A percentile compares a stretch with the other conserved stretches of the same genome.
Conservation (phyloP, 129 eudicot species). For the Artemisia tridentata region DNA sequence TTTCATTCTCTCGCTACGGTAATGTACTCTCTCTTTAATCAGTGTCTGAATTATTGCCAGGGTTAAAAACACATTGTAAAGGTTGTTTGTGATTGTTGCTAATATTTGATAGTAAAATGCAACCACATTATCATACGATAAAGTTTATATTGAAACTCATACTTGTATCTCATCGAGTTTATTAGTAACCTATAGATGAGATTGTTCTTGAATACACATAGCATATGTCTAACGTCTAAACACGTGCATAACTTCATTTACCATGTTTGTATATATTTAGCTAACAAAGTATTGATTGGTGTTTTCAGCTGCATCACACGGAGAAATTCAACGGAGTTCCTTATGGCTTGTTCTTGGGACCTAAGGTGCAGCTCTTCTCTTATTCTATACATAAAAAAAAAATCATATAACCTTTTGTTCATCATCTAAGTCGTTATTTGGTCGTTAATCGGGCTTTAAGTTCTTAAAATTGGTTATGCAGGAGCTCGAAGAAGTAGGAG, state of each 20-base stretch:
- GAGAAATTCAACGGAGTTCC: conserved; percentile 98
- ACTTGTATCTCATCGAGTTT: background rate
- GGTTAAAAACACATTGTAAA: too few relatives aligned
- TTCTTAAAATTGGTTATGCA: conserved; percentile 22
- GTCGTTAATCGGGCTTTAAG: background rate
- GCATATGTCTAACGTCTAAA: background rate
- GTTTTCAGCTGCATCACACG: conserved; percentile 81
- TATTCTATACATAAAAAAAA: background rate
- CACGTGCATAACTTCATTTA: background rate
- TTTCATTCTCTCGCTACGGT: too few relatives aligned
- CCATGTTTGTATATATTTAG: background rate
- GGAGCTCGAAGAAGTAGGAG: conserved; percentile 98
- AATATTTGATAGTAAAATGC: too few relatives aligned
- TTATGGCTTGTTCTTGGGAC: conserved; percentile 95
- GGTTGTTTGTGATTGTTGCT: too few relatives aligned
- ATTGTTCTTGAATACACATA: too few relatives aligned
- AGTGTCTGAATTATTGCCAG: too few relatives aligned
- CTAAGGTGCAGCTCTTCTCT: conserved; percentile 52
- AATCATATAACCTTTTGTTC: background rate
- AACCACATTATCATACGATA: too few relatives aligned
- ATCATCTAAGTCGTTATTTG: background rate
- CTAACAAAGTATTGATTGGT: conserved; percentile 23
- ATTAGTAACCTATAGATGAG: background rate
- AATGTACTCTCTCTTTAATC: too few relatives aligned
- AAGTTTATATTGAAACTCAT: too few relatives aligned